Evolutionary conservation across 2,329 filamentous ascomycete species (phyloP).

Genomic region (Gliomastix tumulicola): DNA sequence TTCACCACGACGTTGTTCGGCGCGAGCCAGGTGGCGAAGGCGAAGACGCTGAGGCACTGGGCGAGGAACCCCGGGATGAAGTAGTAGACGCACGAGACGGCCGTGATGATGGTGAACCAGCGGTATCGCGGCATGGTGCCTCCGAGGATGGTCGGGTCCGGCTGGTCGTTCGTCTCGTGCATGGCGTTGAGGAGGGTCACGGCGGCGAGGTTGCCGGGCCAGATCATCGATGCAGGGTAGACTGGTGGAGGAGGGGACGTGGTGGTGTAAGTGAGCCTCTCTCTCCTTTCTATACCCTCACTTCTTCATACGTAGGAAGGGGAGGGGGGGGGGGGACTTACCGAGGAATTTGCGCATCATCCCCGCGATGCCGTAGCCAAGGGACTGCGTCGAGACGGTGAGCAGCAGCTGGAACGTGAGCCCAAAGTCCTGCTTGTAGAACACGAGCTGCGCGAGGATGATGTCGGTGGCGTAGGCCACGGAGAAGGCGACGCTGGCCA

Average conservation of each 20-base stretch:
- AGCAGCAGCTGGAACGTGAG: conserved; percentile 60
- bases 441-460: conserved; percentile 62
- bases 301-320: background rate
- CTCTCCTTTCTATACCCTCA: background rate
- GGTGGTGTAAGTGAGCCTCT: conserved; percentile 6
- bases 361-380: conserved; percentile 64
- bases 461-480: conserved; percentile 70
- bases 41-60: conserved; percentile 63
- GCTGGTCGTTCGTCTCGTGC: conserved; percentile 51
- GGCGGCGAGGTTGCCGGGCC: conserved; percentile 61
- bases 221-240: conserved; percentile 66
- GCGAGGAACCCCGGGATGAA: conserved; percentile 65
- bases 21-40: conserved; percentile 65
- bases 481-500: conserved; percentile 65
- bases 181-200: conserved; percentile 66
- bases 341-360: conserved; percentile 59
- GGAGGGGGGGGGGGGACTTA: conserved; percentile 21
- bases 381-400: conserved; percentile 60
- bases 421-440: conserved; percentile 66
- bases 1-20: conserved; percentile 64
- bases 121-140: conserved; percentile 60
- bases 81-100: conserved; percentile 56
- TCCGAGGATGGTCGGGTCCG: conserved; percentile 47
- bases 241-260: conserved; percentile 24
- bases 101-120: conserved; percentile 55